phyloP scores from a whole-genome alignment of 1,284 basidiomycete species.

The Microbotryum scabiosae region DNA sequence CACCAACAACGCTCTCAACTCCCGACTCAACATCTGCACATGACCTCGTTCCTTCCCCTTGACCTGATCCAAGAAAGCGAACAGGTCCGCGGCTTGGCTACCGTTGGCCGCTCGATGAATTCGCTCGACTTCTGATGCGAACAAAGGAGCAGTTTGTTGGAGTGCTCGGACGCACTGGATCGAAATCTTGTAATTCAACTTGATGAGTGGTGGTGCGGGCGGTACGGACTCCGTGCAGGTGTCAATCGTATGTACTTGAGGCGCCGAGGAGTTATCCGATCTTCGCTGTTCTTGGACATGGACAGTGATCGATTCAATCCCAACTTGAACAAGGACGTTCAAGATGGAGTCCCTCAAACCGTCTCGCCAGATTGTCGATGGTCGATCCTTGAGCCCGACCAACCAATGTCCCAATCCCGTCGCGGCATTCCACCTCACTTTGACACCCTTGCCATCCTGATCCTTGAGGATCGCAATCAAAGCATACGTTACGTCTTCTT shows the following conservation, averaged over 20 bases:
- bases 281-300: not conserved
- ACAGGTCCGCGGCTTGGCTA: too few relatives aligned
- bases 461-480: not conserved
- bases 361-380: too few relatives aligned
- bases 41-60: not conserved
- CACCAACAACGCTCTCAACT: not conserved
- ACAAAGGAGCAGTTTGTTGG: not conserved
- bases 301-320: constrained; percentile 19
- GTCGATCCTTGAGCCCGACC: too few relatives aligned
- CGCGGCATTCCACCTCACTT: not conserved
- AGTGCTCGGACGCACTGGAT: constrained; percentile 9
- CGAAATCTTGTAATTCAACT: constrained; percentile 20
- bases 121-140: not conserved
- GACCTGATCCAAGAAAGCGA: not conserved
- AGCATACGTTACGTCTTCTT: not conserved
- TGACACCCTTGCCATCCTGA: not conserved
- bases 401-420: not conserved
- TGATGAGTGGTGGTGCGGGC: not conserved
- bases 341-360: too few relatives aligned
- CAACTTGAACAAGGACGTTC: too few relatives aligned
- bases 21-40: not conserved
- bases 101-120: not conserved
- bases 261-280: not conserved
- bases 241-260: not conserved
- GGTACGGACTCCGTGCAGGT: not conserved